These are phyloP conservation scores for Actinidia polygama DNA, from an alignment of 179 eudicot genomes.

Conservation along the genomic window DNA sequence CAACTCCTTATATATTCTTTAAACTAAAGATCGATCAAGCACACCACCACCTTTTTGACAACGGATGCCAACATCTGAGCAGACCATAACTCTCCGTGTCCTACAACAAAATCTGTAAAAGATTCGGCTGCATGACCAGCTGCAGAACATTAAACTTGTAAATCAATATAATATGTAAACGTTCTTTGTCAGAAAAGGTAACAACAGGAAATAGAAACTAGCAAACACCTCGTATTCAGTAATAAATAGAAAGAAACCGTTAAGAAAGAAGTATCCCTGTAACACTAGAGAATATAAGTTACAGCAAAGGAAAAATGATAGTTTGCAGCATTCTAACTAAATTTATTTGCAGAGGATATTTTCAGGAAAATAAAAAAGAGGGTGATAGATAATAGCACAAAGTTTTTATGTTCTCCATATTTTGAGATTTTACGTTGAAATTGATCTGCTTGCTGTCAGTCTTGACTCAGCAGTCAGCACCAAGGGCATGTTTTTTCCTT, in stretches of 20 bases:
- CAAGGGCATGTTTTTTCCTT: not conserved
- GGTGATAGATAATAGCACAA: not conserved
- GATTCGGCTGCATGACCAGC: conserved; percentile 99
- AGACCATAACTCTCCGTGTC: conserved; percentile 99
- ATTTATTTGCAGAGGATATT: too few relatives aligned
- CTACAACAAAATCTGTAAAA: conserved; percentile 95
- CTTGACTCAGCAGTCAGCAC: not conserved
- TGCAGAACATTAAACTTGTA: conserved; percentile 38
- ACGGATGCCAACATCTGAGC: conserved; percentile 84
- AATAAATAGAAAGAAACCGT: not conserved
- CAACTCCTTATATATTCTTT: not conserved
- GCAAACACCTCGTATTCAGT: too few relatives aligned
- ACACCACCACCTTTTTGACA: conserved; percentile 67
- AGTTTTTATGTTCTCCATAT: not conserved
- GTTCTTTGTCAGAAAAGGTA: not conserved
- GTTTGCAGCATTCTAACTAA: too few relatives aligned
- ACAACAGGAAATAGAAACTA: not conserved
- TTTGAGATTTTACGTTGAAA: not conserved
- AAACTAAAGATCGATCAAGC: conserved; percentile 17
- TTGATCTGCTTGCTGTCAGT: not conserved
- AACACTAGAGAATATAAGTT: not conserved
- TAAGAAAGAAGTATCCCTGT: not conserved
- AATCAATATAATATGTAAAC: not conserved
- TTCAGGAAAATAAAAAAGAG: too few relatives aligned
- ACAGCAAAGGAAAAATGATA: too few relatives aligned